These are phyloP conservation scores for Alternaria dauci DNA, from an alignment of 2,329 filamentous ascomycete species.

Conservation along the genomic window DNA sequence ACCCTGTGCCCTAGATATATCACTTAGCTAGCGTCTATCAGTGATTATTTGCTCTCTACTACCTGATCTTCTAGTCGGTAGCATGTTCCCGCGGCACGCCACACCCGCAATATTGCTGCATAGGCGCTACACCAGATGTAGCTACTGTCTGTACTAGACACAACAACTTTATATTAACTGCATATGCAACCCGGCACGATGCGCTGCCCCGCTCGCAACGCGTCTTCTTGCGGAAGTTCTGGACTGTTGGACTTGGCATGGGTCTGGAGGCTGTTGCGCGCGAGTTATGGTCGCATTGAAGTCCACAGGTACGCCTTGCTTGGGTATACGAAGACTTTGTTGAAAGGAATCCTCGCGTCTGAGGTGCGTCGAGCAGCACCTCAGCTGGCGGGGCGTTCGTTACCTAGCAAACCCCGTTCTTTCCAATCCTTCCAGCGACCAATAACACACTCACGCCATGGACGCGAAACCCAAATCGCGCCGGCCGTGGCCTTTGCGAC, in stretches of 20 bases:
- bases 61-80: background rate
- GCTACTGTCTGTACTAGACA: constrained; percentile 2
- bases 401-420: background rate
- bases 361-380: background rate
- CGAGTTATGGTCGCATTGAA: background rate
- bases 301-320: background rate
- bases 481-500: constrained; percentile 30
- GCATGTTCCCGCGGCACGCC: constrained; percentile 11
- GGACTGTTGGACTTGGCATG: background rate
- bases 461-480: constrained; percentile 16
- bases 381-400: background rate
- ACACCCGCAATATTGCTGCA: constrained; percentile 17
- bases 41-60: background rate
- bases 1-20: no score
- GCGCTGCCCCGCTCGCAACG: constrained; percentile 13
- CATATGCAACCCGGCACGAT: constrained; percentile 8
- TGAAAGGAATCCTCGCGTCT: background rate
- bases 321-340: background rate
- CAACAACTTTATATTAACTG: constrained; percentile 16
- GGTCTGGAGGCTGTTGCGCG: background rate
- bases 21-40: background rate
- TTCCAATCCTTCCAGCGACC: background rate
- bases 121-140: constrained; percentile 5
- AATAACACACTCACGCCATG: constrained; percentile 9
- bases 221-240: background rate